phyloP scores from a whole-genome alignment of 257 asterid genomes.

The Solanum medicagineum region DNA sequence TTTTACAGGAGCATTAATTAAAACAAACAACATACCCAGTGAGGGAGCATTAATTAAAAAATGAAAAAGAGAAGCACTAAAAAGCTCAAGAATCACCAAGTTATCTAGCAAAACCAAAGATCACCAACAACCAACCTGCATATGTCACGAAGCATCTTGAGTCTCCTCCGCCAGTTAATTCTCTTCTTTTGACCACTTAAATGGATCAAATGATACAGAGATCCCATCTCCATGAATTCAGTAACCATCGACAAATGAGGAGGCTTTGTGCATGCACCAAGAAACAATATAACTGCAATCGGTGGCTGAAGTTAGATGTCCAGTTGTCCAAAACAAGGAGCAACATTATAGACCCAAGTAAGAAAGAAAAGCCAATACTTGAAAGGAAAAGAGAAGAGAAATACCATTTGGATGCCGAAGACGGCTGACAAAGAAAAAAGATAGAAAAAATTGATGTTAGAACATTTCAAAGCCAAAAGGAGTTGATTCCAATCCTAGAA shows the following conservation, averaged over 20 bases:
- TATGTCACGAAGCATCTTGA: conserved; percentile 94
- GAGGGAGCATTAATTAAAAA: background rate
- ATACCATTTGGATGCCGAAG: conserved; percentile 98
- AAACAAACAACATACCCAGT: too few relatives aligned
- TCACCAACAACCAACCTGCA: conserved; percentile 61
- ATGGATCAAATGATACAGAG: conserved; percentile 76
- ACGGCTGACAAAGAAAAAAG: conserved; percentile 55
- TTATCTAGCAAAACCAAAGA: background rate
- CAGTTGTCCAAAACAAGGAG: background rate
- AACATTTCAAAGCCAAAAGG: conserved; percentile 7
- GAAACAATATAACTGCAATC: conserved; percentile 80
- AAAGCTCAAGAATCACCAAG: background rate
- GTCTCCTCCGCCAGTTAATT: conserved; percentile 78
- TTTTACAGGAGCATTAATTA: background rate
- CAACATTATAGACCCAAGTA: background rate
- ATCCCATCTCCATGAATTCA: conserved; percentile 99
- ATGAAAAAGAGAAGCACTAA: background rate
- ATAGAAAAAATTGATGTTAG: conserved; percentile 20
- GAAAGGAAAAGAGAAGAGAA: conserved; percentile 12
- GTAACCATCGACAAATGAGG: conserved; percentile 89
- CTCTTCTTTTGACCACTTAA: conserved; percentile 88
- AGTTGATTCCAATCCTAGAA: background rate
- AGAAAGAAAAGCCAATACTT: background rate
- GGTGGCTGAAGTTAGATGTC: background rate
- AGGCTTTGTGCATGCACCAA: conserved; percentile 95